phyloP scores from a whole-genome alignment of 352 stramenopile genomes.

The Stephanocyclus meneghinianus region DNA sequence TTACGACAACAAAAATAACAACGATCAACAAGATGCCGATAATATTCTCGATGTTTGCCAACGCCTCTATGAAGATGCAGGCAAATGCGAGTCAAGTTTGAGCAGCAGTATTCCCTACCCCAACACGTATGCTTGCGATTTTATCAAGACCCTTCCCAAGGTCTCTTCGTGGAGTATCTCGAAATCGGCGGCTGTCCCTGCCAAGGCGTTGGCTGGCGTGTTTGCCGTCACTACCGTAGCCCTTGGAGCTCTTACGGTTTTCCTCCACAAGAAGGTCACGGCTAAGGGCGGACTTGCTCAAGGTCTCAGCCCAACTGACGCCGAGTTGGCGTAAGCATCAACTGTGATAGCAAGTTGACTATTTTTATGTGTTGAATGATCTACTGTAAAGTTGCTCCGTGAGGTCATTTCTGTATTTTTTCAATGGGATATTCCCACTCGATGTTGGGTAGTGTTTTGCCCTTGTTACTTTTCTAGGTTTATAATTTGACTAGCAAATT shows the following conservation, averaged over 20 bases:
- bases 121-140: slow-evolving; percentile 63
- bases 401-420: background rate
- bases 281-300: background rate
- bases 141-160: slow-evolving; percentile 63
- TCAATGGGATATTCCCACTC: no score
- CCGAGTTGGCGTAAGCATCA: background rate
- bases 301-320: background rate
- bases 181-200: slow-evolving; percentile 7
- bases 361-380: background rate
- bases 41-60: slow-evolving; percentile 58
- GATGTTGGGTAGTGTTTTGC: no score
- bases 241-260: slow-evolving; percentile 54
- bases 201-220: slow-evolving; percentile 39
- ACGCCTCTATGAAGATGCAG: slow-evolving; percentile 49
- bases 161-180: slow-evolving; percentile 17
- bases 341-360: background rate
- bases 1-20: slow-evolving; percentile 45
- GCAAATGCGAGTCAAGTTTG: slow-evolving; percentile 57
- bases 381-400: background rate
- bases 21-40: slow-evolving; percentile 51
- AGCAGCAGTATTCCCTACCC: slow-evolving; percentile 45
- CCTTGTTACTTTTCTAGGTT: no score
- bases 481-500: no score
- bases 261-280: slow-evolving; percentile 61
- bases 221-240: slow-evolving; percentile 60